These are phyloP conservation scores for Salvia sclarea DNA, from an alignment of 305 asterid genomes.

Conservation along the genomic window DNA sequence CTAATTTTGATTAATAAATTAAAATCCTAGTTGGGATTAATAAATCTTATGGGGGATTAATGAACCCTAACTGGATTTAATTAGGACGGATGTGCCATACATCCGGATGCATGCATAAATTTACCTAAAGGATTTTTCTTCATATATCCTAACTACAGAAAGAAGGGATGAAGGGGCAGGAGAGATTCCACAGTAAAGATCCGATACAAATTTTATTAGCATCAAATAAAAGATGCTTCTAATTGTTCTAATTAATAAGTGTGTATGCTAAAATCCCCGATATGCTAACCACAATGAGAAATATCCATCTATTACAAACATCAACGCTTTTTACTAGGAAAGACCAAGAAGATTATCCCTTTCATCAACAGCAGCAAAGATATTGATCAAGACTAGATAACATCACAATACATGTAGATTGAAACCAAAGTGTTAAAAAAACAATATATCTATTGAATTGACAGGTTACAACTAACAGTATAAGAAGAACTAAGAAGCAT, in stretches of 20 bases:
- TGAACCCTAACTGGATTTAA: no score
- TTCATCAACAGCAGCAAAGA: background rate
- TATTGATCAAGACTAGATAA: background rate
- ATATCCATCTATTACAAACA: no score
- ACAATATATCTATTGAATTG: background rate
- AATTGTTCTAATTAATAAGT: no score
- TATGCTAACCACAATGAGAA: no score
- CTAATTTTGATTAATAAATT: no score
- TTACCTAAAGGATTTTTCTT: background rate
- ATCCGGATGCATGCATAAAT: no score
- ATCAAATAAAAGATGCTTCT: background rate
- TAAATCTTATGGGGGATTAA: no score
- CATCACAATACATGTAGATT: background rate
- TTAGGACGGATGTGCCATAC: no score
- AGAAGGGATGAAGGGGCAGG: background rate
- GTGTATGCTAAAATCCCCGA: no score
- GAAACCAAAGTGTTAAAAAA: background rate
- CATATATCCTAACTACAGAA: background rate
- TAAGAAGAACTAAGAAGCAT: background rate
- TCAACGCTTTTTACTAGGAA: background rate
- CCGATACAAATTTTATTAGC: no score
- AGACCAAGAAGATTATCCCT: conserved; percentile 7
- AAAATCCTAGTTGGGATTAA: no score
- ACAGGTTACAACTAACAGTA: background rate
- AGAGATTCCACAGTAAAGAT: background rate